Evolutionary conservation across 768 basidiomycete genomes (phyloP).

Genomic region (Tulasnella sp.): DNA sequence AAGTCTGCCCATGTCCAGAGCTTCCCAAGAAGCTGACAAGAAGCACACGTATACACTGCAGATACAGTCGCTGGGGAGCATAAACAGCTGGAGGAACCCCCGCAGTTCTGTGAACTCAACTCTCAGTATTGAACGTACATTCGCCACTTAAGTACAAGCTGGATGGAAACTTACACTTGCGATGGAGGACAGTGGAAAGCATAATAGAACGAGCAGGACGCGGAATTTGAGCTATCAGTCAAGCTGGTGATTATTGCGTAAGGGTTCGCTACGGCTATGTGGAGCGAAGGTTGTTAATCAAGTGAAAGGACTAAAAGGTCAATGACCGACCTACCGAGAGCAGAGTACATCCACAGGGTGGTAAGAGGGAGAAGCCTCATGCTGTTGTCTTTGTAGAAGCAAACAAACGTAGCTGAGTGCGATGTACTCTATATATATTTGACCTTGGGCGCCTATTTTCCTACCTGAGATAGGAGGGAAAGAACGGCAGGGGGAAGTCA

Average conservation of each 20-base stretch:
- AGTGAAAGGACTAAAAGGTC: too few relatives aligned
- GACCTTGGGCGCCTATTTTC: too few relatives aligned
- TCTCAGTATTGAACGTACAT: not conserved
- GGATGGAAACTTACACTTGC: not conserved
- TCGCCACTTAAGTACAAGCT: not conserved
- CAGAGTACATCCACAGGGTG: too few relatives aligned
- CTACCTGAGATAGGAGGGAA: too few relatives aligned
- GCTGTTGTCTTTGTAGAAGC: too few relatives aligned
- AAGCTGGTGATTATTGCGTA: not conserved
- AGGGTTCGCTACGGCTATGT: not conserved
- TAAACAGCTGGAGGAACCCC: not conserved
- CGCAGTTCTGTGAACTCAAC: not conserved
- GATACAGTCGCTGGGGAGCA: not conserved
- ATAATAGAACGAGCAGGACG: not conserved
- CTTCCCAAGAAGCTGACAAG: not conserved
- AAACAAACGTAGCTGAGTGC: too few relatives aligned
- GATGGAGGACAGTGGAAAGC: not conserved
- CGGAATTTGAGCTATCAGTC: not conserved
- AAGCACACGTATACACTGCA: not conserved
- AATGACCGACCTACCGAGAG: too few relatives aligned
- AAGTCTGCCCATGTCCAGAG: not conserved
- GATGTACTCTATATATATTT: too few relatives aligned
- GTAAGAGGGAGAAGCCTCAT: too few relatives aligned
- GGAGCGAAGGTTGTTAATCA: too few relatives aligned
- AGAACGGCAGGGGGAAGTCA: too few relatives aligned